Conservation (phyloP, 495 filamentous ascomycete species). For the Hyaloscypha hepaticicola region DNA sequence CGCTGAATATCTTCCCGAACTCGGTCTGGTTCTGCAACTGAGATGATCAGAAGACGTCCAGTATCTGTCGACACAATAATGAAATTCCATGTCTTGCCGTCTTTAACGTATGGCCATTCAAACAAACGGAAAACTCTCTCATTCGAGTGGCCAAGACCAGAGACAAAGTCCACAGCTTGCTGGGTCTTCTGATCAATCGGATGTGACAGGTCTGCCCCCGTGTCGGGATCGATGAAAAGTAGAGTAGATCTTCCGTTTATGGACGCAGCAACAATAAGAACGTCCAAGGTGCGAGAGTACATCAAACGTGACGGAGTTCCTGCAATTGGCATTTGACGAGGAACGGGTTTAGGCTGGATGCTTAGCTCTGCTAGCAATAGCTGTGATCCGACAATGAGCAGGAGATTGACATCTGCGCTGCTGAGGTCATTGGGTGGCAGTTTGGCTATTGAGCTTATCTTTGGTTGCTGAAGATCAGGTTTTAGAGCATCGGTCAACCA, state of each 20-base stretch:
- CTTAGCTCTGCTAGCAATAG: constrained; percentile 52
- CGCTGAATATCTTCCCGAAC: not conserved
- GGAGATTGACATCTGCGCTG: constrained; percentile 14
- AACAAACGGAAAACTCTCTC: constrained; percentile 43
- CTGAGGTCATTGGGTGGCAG: constrained; percentile 12
- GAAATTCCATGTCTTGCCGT: constrained; percentile 44
- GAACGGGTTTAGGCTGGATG: constrained; percentile 45
- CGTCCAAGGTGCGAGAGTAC: constrained; percentile 49
- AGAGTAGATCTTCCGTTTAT: constrained; percentile 38
- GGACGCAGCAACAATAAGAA: constrained; percentile 52
- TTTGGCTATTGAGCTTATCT: constrained; percentile 20
- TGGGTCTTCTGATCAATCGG: constrained; percentile 37
- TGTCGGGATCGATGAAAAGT: constrained; percentile 48
- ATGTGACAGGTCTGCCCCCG: constrained; percentile 44
- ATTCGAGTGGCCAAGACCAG: constrained; percentile 40
- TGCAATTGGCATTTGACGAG: constrained; percentile 46
- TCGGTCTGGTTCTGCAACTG: constrained; percentile 32
- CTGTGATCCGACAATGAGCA: constrained; percentile 37
- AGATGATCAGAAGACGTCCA: constrained; percentile 48
- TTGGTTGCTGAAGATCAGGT: constrained; percentile 22
- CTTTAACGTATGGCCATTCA: constrained; percentile 45
- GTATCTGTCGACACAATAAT: constrained; percentile 41
- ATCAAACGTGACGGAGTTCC: constrained; percentile 54
- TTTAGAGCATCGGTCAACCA: constrained; percentile 29
- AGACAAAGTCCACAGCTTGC: constrained; percentile 35